Conservation (phyloP, 2,329 filamentous ascomycete genomes). For the Penicillium psychrosexuale region DNA sequence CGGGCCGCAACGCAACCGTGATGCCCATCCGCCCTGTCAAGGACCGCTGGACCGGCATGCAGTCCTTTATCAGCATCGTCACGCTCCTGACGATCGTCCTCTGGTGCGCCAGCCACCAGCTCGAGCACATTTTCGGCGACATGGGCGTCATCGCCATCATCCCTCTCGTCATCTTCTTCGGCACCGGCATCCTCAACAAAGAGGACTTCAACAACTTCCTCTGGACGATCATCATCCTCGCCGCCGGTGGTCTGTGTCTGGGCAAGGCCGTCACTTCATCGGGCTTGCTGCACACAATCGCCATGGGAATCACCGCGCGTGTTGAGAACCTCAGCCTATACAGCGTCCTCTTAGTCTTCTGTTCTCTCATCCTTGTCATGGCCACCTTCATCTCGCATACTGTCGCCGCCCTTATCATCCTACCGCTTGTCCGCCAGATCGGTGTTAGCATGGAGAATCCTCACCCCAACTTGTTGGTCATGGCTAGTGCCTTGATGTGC, state of each 20-base stretch:
- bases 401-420: constrained; percentile 88
- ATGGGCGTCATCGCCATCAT: constrained; percentile 99
- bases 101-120: constrained; percentile 89
- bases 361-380: constrained; percentile 78
- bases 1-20: constrained; percentile 80
- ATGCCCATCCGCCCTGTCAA: constrained; percentile 86
- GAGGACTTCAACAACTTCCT: constrained; percentile 99
- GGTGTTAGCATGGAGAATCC: constrained; percentile 81
- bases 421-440: constrained; percentile 85
- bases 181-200: constrained; percentile 91
- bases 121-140: constrained; percentile 85
- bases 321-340: constrained; percentile 82
- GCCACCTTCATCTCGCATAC: constrained; percentile 98
- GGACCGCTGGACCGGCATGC: constrained; percentile 80
- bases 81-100: constrained; percentile 81
- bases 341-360: constrained; percentile 80
- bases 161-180: constrained; percentile 93
- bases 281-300: constrained; percentile 85
- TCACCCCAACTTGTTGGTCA: constrained; percentile 90
- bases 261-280: constrained; percentile 94
- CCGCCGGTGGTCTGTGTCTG: constrained; percentile 85
- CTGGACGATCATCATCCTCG: constrained; percentile 99
- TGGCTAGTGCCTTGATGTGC: constrained; percentile 94
- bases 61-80: constrained; percentile 87
- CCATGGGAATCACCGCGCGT: constrained; percentile 66